phyloP scores from a whole-genome alignment of 345 rosid genomes.

The Turnera subulata region DNA sequence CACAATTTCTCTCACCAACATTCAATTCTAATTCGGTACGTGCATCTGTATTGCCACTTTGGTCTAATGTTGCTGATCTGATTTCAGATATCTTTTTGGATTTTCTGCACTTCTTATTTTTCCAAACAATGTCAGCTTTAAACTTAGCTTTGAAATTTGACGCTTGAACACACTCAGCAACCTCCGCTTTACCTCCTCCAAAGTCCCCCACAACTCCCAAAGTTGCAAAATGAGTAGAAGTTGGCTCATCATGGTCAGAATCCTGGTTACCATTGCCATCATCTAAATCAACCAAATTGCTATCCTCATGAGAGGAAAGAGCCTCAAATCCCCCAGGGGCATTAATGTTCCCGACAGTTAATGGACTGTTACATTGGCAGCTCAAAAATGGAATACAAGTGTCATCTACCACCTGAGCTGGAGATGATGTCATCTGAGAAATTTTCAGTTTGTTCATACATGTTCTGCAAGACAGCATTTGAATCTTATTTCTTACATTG shows the following conservation, averaged over 20 bases:
- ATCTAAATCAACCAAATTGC: conserved; percentile 22
- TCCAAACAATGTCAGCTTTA: conserved; percentile 27
- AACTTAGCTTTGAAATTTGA: conserved; percentile 29
- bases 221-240: conserved; percentile 14
- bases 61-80: conserved; percentile 31
- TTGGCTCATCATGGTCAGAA: conserved; percentile 8
- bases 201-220: conserved; percentile 21
- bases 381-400: conserved; percentile 21
- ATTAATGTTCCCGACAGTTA: conserved; percentile 25
- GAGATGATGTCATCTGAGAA: conserved; percentile 16
- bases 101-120: conserved; percentile 59
- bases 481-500: conserved; percentile 22
- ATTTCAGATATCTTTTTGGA: conserved; percentile 66
- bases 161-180: conserved; percentile 34
- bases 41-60: conserved; percentile 28
- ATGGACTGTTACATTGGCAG: conserved; percentile 17
- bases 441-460: conserved; percentile 12
- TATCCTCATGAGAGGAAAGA: conserved; percentile 36
- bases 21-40: conserved; percentile 27
- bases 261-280: conserved; percentile 6
- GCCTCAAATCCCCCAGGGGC: conserved; percentile 20
- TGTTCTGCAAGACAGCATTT: conserved; percentile 15
- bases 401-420: conserved; percentile 26
- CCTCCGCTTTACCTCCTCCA: conserved; percentile 32
- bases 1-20: conserved; percentile 24